Evolutionary conservation across 2,329 filamentous ascomycete species (phyloP).

Genomic region (Hirsutella rhossiliensis): DNA sequence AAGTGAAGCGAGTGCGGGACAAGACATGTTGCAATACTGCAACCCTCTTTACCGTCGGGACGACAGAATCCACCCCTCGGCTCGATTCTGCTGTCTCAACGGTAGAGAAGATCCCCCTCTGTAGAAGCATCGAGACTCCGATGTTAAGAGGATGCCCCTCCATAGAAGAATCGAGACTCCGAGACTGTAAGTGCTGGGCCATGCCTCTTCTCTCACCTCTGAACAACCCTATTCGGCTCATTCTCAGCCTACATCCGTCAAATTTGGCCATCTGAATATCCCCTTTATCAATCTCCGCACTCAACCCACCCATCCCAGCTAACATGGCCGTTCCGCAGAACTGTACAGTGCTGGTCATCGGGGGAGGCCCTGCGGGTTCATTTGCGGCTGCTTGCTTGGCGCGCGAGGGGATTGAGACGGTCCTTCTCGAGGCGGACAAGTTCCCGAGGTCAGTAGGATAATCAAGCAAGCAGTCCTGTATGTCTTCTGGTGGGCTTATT

Average conservation of each 20-base stretch:
- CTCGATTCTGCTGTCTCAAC: no score
- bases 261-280: no score
- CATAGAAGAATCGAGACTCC: not conserved
- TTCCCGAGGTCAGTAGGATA: conserved; percentile 5
- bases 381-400: conserved; percentile 7
- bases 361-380: conserved; percentile 7
- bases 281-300: no score
- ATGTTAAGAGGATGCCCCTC: not conserved
- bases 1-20: no score
- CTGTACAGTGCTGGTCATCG: conserved; percentile 3
- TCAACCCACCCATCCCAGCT: no score
- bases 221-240: not conserved
- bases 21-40: no score
- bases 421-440: conserved; percentile 7
- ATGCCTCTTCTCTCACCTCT: not conserved
- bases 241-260: no score
- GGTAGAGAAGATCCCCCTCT: not conserved
- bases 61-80: not conserved
- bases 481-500: no score
- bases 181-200: not conserved
- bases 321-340: not conserved
- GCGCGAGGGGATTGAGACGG: conserved; percentile 6
- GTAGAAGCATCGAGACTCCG: not conserved
- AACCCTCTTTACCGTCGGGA: no score
- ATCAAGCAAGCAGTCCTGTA: not conserved